These are phyloP conservation scores for Spongispora temasekensis DNA, from an alignment of 1,284 basidiomycete genomes.

Conservation along the genomic window DNA sequence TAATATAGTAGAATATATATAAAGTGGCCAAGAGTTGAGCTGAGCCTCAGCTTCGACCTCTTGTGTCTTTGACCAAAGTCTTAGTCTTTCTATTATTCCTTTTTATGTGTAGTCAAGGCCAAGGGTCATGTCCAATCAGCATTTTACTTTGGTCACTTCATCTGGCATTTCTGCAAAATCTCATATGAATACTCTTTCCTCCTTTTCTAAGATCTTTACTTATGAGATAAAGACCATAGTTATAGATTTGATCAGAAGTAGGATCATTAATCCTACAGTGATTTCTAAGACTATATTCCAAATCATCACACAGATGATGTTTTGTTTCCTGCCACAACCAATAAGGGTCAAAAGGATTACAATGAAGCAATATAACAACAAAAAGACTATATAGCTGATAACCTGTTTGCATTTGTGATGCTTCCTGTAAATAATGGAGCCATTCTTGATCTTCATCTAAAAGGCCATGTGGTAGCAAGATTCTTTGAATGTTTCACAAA, in stretches of 20 bases:
- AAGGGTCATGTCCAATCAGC: no score
- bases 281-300: neutral
- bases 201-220: no score
- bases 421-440: constrained; percentile 6
- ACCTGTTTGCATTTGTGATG: neutral
- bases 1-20: no score
- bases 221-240: no score
- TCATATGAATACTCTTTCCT: no score
- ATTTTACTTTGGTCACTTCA: no score
- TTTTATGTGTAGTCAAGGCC: no score
- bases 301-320: neutral
- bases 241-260: neutral
- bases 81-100: no score
- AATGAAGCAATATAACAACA: neutral
- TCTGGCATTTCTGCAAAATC: no score
- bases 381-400: neutral
- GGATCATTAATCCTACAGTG: neutral
- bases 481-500: constrained; percentile 23
- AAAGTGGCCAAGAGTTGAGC: no score
- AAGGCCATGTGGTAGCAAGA: constrained; percentile 36
- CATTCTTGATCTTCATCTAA: constrained; percentile 41
- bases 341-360: neutral
- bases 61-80: no score
- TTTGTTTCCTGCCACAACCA: neutral
- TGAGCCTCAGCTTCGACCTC: no score